These are phyloP conservation scores for Carex pumila DNA, from an alignment of 176 grass and related monocot species.

Conservation along the genomic window DNA sequence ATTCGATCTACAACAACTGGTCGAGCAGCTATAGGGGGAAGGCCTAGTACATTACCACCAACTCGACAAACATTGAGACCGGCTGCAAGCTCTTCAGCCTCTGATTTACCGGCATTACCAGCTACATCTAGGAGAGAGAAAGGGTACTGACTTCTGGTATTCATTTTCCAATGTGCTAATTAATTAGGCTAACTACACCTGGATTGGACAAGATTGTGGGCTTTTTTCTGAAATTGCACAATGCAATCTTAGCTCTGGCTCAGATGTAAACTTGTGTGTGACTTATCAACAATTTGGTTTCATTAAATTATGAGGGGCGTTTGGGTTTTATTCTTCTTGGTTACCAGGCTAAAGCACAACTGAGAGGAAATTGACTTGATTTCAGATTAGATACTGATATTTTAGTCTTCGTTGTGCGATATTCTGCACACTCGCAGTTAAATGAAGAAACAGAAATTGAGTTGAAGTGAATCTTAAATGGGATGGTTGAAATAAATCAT, in stretches of 20 bases:
- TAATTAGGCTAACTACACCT: neutral
- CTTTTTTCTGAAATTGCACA: constrained; percentile 2
- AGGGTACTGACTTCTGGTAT: constrained; percentile 33
- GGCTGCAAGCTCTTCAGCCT: constrained; percentile 17
- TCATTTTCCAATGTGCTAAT: neutral
- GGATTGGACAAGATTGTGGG: neutral
- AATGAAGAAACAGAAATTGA: neutral
- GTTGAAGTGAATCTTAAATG: neutral
- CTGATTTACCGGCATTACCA: constrained; percentile 28
- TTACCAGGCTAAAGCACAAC: neutral
- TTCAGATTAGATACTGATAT: neutral
- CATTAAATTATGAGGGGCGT: neutral
- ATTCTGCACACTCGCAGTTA: neutral
- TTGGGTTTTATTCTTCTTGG: constrained; percentile 6
- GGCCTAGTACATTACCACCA: constrained; percentile 52
- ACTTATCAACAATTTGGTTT: neutral
- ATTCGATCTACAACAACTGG: constrained; percentile 38
- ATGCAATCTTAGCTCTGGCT: neutral
- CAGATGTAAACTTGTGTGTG: neutral
- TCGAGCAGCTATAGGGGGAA: constrained; percentile 32
- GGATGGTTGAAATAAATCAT: neutral
- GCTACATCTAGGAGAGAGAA: constrained; percentile 44
- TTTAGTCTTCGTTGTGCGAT: neutral
- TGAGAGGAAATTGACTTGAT: neutral
- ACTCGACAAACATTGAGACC: constrained; percentile 44